Evolutionary conservation across 108 stramenopile species (phyloP).

Genomic region (Aureococcus anophagefferens): DNA sequence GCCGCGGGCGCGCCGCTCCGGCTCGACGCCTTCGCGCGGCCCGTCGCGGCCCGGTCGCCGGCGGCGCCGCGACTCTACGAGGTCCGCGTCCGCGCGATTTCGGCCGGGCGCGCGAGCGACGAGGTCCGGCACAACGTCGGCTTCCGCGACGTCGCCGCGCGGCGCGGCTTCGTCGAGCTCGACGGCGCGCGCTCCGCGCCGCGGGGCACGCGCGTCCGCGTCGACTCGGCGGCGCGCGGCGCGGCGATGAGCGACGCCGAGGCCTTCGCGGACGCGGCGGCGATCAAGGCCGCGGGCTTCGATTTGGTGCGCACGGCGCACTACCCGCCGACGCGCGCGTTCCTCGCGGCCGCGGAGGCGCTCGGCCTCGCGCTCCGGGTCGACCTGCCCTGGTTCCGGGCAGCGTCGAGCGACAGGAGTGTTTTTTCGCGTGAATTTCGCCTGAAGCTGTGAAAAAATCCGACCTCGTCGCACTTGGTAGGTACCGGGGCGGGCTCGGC

Average conservation of each 20-base stretch:
- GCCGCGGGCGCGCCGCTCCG: too few species aligned
- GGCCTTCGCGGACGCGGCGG: background rate
- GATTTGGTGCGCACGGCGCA: background rate
- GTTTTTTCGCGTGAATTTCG: too few species aligned
- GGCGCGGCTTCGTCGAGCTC: background rate
- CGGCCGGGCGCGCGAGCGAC: too few species aligned
- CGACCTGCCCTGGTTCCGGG: background rate
- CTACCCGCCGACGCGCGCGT: background rate
- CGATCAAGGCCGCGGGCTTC: background rate
- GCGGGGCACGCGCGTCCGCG: background rate
- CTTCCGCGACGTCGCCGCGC: background rate
- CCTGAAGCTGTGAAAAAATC: too few species aligned
- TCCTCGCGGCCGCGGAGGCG: background rate
- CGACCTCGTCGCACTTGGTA: too few species aligned
- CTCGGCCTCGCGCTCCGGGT: background rate
- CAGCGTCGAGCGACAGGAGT: too few species aligned
- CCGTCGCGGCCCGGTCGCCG: background rate
- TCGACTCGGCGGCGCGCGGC: background rate
- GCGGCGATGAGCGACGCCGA: background rate
- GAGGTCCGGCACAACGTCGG: background rate
- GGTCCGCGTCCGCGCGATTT: too few species aligned
- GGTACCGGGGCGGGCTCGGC: background rate
- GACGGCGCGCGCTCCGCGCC: background rate
- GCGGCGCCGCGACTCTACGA: too few species aligned
- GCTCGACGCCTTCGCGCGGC: too few species aligned